Conservation (phyloP, 164 flowering plant genomes). For the Brasenia schreberi region DNA sequence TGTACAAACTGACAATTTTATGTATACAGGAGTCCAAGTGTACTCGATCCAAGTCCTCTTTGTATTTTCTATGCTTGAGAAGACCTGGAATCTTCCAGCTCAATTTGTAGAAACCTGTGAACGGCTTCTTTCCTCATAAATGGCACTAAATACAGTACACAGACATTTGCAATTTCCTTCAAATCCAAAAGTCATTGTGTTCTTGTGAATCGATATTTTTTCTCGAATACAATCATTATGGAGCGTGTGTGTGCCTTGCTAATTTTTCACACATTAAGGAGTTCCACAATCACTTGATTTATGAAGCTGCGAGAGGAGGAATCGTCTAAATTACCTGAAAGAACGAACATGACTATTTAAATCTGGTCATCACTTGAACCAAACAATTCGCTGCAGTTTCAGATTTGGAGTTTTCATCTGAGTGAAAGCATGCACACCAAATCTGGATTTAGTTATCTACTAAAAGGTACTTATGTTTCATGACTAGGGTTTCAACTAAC, state of each 20-base stretch:
- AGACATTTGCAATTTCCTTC: background rate
- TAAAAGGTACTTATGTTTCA: background rate
- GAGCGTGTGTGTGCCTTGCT: no score
- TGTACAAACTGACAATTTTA: background rate
- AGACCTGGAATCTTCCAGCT: background rate
- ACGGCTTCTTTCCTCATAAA: background rate
- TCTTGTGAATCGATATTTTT: background rate
- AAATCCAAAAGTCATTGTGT: no score
- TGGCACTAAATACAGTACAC: background rate
- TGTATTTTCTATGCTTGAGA: background rate
- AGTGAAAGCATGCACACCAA: no score
- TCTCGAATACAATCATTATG: background rate
- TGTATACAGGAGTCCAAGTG: background rate
- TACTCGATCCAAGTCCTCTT: background rate
- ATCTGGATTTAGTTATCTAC: background rate
- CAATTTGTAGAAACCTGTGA: background rate
- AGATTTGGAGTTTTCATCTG: no score
- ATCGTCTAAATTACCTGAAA: background rate
- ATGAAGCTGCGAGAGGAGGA: no score
- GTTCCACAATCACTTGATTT: no score
- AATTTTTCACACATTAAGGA: no score
- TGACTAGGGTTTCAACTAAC: background rate
- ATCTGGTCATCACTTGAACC: no score
- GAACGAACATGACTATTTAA: background rate
- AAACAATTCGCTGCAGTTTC: no score